Conservation (phyloP, 352 stramenopile genomes). For the Thraustochytrium sp. region DNA sequence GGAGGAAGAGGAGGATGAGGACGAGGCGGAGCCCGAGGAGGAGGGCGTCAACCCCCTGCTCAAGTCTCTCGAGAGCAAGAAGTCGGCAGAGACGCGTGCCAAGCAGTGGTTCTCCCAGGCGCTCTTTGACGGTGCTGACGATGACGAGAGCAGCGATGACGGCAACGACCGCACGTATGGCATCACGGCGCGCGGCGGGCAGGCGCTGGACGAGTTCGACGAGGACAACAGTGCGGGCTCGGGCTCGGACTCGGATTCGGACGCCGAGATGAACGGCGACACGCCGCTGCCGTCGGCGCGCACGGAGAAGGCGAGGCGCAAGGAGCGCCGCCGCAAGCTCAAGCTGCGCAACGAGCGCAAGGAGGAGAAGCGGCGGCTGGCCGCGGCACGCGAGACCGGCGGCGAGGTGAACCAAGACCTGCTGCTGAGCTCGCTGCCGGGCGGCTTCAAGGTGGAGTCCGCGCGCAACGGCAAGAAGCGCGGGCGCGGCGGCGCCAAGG, state of each 20-base stretch:
- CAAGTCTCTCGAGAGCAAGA: neutral
- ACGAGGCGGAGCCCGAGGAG: slow-evolving; percentile 24
- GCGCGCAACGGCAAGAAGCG: neutral
- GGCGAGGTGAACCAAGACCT: slow-evolving; percentile 55
- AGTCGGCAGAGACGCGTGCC: neutral
- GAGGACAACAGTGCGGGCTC: neutral
- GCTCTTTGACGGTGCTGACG: slow-evolving; percentile 42
- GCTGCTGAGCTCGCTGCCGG: slow-evolving; percentile 59
- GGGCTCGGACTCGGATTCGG: neutral
- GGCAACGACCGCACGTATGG: no score
- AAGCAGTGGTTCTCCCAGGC: slow-evolving; percentile 37
- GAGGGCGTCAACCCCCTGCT: neutral
- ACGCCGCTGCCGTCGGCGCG: slow-evolving; percentile 80
- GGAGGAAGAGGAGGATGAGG: neutral
- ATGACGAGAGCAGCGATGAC: slow-evolving; percentile 48
- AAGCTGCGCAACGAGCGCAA: slow-evolving; percentile 77
- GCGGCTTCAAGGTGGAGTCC: slow-evolving; percentile 49
- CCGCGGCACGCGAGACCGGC: slow-evolving; percentile 43
- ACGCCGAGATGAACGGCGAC: slow-evolving; percentile 25
- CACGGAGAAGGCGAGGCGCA: slow-evolving; percentile 95
- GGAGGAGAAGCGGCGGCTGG: slow-evolving; percentile 23
- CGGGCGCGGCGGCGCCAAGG: neutral
- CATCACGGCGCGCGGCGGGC: no score
- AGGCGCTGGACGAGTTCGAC: neutral
- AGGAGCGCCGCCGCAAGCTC: slow-evolving; percentile 91